Evolutionary conservation across 768 basidiomycete species (phyloP).

Genomic region (Lactarius deliciosus): DNA sequence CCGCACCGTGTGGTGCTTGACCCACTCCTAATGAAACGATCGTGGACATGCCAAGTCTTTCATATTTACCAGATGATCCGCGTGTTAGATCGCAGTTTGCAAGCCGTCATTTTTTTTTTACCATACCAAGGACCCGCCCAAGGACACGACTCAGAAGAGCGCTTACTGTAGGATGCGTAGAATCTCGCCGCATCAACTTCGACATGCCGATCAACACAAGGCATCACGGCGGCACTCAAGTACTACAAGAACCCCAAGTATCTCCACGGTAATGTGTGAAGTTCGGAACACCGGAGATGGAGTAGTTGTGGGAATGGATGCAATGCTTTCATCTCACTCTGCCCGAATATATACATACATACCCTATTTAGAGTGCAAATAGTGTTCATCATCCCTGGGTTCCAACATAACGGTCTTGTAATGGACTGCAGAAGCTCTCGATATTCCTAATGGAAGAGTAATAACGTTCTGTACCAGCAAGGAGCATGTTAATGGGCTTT

Average conservation of each 20-base stretch:
- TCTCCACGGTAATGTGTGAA: not conserved
- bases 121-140: not conserved
- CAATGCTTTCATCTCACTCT: too few relatives aligned
- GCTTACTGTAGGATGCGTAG: not conserved
- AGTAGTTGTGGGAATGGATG: too few relatives aligned
- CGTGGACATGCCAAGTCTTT: not conserved
- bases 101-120: not conserved
- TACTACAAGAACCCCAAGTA: not conserved
- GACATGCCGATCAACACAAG: not conserved
- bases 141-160: not conserved
- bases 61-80: not conserved
- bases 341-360: too few relatives aligned
- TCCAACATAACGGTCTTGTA: too few relatives aligned
- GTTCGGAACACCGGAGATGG: too few relatives aligned
- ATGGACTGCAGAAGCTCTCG: not conserved
- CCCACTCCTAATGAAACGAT: not conserved
- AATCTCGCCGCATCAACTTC: not conserved
- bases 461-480: not conserved
- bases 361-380: too few relatives aligned
- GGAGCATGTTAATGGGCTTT: not conserved
- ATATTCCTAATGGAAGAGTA: not conserved
- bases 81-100: not conserved
- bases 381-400: too few relatives aligned
- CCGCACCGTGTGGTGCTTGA: not conserved
- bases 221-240: not conserved